These are phyloP conservation scores for Dendrostoma leiphaemia DNA, from an alignment of 2,329 filamentous ascomycete genomes.

Conservation along the genomic window DNA sequence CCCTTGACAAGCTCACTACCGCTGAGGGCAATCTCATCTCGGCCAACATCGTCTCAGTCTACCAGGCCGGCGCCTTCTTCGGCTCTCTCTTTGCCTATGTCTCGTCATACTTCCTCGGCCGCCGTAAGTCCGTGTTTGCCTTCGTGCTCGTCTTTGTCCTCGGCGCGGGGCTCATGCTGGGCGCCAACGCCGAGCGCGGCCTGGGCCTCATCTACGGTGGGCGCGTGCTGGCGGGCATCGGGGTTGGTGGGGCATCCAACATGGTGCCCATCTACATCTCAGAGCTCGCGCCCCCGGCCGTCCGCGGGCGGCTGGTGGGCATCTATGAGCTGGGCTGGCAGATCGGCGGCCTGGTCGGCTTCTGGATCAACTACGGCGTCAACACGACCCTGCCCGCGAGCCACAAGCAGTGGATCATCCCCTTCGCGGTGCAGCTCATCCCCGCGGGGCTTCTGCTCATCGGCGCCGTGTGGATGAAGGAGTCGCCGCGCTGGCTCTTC, in stretches of 20 bases:
- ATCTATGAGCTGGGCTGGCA: conserved; percentile 68
- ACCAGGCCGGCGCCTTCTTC: conserved; percentile 83
- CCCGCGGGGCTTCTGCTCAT: conserved; percentile 61
- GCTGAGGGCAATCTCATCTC: conserved; percentile 57
- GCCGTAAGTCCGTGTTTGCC: conserved; percentile 61
- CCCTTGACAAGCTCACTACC: conserved; percentile 49
- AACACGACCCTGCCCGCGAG: conserved; percentile 45
- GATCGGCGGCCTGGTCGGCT: conserved; percentile 61
- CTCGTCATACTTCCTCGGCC: conserved; percentile 65
- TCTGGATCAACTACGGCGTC: conserved; percentile 67
- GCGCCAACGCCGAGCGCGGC: conserved; percentile 57
- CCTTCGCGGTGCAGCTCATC: conserved; percentile 66
- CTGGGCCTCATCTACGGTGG: conserved; percentile 64
- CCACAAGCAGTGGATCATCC: conserved; percentile 61
- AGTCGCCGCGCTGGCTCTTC: conserved; percentile 71
- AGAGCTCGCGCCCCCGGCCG: conserved; percentile 58
- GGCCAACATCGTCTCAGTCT: conserved; percentile 76
- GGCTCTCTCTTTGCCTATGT: conserved; percentile 69
- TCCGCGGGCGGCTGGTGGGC: conserved; percentile 63
- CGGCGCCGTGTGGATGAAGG: conserved; percentile 58
- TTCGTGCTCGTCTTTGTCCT: conserved; percentile 65
- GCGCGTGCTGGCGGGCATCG: conserved; percentile 61
- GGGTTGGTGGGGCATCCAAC: conserved; percentile 62
- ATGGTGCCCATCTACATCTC: conserved; percentile 63
- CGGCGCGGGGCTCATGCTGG: conserved; percentile 72